These are phyloP conservation scores for Hypoxylon fragiforme DNA, from an alignment of 495 filamentous ascomycete genomes.

Conservation along the genomic window DNA sequence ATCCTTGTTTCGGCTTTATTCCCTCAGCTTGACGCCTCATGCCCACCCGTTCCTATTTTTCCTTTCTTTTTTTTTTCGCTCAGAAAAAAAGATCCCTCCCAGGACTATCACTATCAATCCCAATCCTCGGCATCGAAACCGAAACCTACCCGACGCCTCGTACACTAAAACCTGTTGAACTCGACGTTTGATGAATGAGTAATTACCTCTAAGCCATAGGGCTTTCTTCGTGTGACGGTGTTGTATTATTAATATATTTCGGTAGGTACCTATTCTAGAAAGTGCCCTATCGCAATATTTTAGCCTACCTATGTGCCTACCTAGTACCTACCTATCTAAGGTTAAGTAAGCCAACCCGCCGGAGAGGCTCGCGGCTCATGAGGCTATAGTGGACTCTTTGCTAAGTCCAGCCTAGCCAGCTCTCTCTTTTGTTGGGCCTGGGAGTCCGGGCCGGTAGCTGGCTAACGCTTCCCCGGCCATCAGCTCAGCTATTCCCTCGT, in stretches of 20 bases:
- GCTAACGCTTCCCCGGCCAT: slow-evolving; percentile 33
- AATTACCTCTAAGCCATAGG: too few species aligned
- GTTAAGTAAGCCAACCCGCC: slow-evolving; percentile 6
- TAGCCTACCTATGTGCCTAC: too few species aligned
- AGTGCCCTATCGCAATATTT: neutral
- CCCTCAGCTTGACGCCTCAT: slow-evolving; percentile 31
- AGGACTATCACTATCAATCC: slow-evolving; percentile 11
- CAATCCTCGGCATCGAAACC: slow-evolving; percentile 12
- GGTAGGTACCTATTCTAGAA: slow-evolving; percentile 9
- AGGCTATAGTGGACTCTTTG: neutral
- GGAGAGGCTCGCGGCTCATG: slow-evolving; percentile 9
- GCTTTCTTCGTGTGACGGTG: slow-evolving; percentile 25
- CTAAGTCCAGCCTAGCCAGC: slow-evolving; percentile 1
- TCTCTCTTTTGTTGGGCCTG: slow-evolving; percentile 13
- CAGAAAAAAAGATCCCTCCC: slow-evolving; percentile 13
- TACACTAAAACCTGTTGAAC: slow-evolving; percentile 2
- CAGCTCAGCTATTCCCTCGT: slow-evolving; percentile 12
- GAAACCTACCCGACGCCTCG: slow-evolving; percentile 11
- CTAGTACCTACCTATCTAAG: too few species aligned
- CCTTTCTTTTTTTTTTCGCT: slow-evolving; percentile 1
- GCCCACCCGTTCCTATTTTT: slow-evolving; percentile 17
- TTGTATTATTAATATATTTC: slow-evolving; percentile 18
- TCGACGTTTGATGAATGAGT: slow-evolving; percentile 6
- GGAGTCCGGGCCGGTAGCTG: slow-evolving; percentile 26
- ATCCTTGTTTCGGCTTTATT: slow-evolving; percentile 27